phyloP scores from a whole-genome alignment of 306 rosid genomes.

The Morella rubra region DNA sequence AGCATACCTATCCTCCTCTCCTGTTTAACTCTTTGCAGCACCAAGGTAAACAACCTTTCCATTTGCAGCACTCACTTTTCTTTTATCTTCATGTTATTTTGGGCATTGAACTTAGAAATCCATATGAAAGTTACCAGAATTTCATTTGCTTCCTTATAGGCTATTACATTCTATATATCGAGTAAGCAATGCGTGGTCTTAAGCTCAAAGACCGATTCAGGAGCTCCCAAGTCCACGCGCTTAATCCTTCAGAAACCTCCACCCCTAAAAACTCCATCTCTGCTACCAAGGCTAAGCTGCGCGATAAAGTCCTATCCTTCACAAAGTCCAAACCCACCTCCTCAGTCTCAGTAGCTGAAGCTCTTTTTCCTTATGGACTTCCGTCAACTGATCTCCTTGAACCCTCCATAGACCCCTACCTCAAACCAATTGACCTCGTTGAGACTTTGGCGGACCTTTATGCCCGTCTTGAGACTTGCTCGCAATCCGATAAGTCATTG shows the following conservation, averaged over 20 bases:
- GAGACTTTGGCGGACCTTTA: slow-evolving; percentile 61
- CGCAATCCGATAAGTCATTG: slow-evolving; percentile 43
- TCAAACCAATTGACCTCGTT: slow-evolving; percentile 54
- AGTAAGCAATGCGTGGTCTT: slow-evolving; percentile 55
- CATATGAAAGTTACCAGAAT: neutral
- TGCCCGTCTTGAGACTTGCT: slow-evolving; percentile 43
- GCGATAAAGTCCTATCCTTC: slow-evolving; percentile 40
- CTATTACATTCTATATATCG: slow-evolving; percentile 10
- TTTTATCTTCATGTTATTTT: slow-evolving; percentile 8
- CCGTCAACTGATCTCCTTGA: slow-evolving; percentile 62
- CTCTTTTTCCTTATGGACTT: slow-evolving; percentile 48
- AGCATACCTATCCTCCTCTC: neutral
- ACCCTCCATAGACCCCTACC: slow-evolving; percentile 61
- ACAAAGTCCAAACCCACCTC: slow-evolving; percentile 54
- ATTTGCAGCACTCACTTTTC: neutral
- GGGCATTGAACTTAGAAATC: neutral
- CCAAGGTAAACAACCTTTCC: slow-evolving; percentile 20
- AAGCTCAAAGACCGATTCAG: slow-evolving; percentile 66
- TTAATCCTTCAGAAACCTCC: slow-evolving; percentile 53
- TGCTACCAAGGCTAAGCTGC: slow-evolving; percentile 40
- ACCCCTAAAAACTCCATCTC: slow-evolving; percentile 26
- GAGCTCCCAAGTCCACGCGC: slow-evolving; percentile 70
- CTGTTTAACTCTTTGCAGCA: neutral
- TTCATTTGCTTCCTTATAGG: neutral
- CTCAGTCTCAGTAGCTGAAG: slow-evolving; percentile 37